Percentiles rank a stretch among this genome's conserved stretches.
Conservation (phyloP, 345 rosid species). For the Conringia planisiliqua region DNA sequence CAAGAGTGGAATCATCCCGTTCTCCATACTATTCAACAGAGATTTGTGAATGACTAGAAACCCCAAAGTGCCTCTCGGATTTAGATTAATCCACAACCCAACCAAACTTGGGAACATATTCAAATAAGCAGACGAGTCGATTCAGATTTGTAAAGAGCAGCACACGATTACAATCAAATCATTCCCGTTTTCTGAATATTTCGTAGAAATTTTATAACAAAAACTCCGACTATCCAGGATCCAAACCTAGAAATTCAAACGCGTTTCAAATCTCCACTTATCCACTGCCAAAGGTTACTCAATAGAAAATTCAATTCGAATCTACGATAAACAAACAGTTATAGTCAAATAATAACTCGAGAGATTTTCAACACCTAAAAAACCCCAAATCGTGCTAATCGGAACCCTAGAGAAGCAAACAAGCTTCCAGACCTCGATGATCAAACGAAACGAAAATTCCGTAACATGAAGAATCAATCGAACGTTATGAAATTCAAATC, state of each 20-base stretch:
- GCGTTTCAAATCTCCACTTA: not conserved
- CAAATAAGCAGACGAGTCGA: not conserved
- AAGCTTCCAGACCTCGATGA: not conserved
- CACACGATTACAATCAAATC: not conserved
- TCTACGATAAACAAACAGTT: not conserved
- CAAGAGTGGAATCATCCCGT: not conserved
- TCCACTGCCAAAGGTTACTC: not conserved
- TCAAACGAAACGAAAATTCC: not conserved
- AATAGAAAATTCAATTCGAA: not conserved
- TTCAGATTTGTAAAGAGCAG: not conserved
- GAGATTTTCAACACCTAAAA: not conserved
- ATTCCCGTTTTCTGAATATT: not conserved
- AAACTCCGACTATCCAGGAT: not conserved
- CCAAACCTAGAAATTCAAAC: not conserved
- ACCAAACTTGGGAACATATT: not conserved
- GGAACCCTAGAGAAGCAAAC: constrained; percentile 23
- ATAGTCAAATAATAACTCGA: not conserved
- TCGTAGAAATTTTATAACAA: not conserved
- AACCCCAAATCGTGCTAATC: not conserved
- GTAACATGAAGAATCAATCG: not conserved
- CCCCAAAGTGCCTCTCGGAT: not conserved
- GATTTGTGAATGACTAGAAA: not conserved
- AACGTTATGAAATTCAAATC: not conserved
- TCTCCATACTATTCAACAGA: not conserved
- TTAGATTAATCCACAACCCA: not conserved